Evolutionary conservation across 2,329 filamentous ascomycete genomes (phyloP), one percentile per base, ranked within the genome.

Genomic region (Trichoderma asperellum): DNA sequence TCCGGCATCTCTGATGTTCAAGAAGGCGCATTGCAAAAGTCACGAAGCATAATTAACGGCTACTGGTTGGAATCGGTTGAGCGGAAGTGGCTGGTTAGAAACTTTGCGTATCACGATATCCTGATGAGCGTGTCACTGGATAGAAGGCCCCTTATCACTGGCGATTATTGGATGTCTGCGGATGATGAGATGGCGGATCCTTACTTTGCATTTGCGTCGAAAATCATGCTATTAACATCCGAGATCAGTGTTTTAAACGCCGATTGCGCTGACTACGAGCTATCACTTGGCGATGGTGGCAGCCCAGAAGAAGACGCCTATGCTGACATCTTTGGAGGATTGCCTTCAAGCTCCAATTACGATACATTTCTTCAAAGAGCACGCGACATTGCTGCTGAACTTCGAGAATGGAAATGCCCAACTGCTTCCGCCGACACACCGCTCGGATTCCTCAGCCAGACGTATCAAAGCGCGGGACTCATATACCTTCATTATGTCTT

Each of bases 41-140:
- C 61, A 18, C 21, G 21, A 12, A 43, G 34, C 8, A 37, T 55
- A 8, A 18, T 64, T 11, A 40, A 52, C 18, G 24, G 53, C 35
- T 56, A 56, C 35, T 64, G 61, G 49, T 32, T 64, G 2, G 29
- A 32, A 16, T 64, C 61, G 2, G 61, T 64, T 24, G 61, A 64
- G 29, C n/a, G 49, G 11, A 56, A 32, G 18, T 64, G 61, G 61
- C 24, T 64, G 24, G 49, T 64, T 35, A 56, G 61, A 18, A 64
- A 64, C 7, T 64, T 64, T 56, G 61, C 61, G 4, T 64, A 64
- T 18, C 61, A 64, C 21, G 61, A 64, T 14, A 64, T 64, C 24
- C 14, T 64, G 4, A 64, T 64, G 61, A 64, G 61, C 12, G 61
- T 64, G 2, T 56, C 61, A 4, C 11, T 64, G 6, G 52, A 56